Evolutionary conservation across 208 protist species (phyloP).

Genomic region (Trypanosoma boissoni): DNA sequence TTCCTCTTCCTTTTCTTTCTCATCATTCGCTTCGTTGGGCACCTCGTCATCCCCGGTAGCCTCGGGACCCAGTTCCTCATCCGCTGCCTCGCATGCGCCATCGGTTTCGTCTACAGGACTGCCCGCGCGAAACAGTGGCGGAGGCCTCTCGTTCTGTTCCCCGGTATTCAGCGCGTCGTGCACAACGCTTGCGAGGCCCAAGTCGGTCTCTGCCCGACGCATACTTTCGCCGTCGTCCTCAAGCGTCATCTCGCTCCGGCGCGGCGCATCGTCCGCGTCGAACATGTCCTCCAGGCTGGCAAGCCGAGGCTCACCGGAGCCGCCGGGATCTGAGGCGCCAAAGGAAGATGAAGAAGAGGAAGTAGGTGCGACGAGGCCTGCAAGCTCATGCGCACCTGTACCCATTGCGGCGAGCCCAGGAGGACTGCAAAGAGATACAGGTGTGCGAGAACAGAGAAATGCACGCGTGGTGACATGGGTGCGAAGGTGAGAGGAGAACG

Average conservation of each 20-base stretch:
- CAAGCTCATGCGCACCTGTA: too few species aligned
- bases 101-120: not conserved
- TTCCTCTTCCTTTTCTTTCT: conserved; percentile 13
- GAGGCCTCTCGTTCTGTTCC: too few species aligned
- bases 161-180: conserved; percentile 10
- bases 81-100: not conserved
- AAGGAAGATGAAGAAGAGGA: too few species aligned
- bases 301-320: too few species aligned
- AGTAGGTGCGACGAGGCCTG: too few species aligned
- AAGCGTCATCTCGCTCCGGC: not conserved
- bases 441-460: too few species aligned
- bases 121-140: too few species aligned
- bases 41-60: not conserved
- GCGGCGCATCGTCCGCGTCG: not conserved
- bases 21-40: not conserved
- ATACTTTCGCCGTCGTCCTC: not conserved
- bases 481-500: too few species aligned
- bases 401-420: too few species aligned
- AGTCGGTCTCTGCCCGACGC: not conserved
- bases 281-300: conserved; percentile 27
- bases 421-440: too few species aligned
- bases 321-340: too few species aligned
- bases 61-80: not conserved
- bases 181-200: conserved; percentile 14
- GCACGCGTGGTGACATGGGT: too few species aligned